phyloP scores from a whole-genome alignment of 164 flowering plant species.

The Macadamia tetraphylla region DNA sequence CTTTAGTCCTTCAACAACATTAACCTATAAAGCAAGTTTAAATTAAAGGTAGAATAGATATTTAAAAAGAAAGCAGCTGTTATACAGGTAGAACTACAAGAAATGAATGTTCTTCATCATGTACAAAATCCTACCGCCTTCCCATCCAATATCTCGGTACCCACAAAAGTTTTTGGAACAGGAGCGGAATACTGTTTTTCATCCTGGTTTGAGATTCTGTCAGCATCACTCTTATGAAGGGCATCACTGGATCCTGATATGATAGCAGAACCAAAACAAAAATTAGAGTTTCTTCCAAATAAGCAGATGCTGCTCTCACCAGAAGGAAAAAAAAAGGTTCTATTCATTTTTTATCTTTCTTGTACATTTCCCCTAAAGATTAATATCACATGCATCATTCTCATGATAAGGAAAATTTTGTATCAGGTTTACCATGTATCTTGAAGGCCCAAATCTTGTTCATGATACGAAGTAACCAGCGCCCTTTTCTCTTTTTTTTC shows the following conservation, averaged over 20 bases:
- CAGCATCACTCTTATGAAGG: constrained; percentile 27
- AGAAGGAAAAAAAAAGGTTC: not conserved
- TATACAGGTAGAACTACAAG: not conserved
- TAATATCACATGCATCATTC: not conserved
- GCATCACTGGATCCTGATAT: constrained; percentile 21
- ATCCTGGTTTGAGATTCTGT: constrained; percentile 20
- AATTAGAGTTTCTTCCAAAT: not conserved
- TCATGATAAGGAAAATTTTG: not conserved
- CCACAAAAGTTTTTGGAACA: constrained; percentile 51
- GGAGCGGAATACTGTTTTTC: constrained; percentile 28
- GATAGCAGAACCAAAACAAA: not conserved
- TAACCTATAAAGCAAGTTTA: constrained; percentile 37
- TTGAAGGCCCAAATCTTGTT: not conserved
- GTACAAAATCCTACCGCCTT: constrained; percentile 40
- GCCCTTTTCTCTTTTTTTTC: too few species aligned
- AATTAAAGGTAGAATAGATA: not conserved
- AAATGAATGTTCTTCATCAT: not conserved
- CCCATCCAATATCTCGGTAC: constrained; percentile 54
- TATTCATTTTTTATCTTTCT: too few species aligned
- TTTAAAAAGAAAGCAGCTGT: not conserved
- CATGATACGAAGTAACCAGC: not conserved
- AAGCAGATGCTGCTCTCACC: not conserved
- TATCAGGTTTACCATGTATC: not conserved
- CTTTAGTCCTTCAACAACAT: constrained; percentile 73
- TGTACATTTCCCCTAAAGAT: too few species aligned